phyloP scores from a whole-genome alignment of 306 rosid species.

The Crotalaria pallida region DNA sequence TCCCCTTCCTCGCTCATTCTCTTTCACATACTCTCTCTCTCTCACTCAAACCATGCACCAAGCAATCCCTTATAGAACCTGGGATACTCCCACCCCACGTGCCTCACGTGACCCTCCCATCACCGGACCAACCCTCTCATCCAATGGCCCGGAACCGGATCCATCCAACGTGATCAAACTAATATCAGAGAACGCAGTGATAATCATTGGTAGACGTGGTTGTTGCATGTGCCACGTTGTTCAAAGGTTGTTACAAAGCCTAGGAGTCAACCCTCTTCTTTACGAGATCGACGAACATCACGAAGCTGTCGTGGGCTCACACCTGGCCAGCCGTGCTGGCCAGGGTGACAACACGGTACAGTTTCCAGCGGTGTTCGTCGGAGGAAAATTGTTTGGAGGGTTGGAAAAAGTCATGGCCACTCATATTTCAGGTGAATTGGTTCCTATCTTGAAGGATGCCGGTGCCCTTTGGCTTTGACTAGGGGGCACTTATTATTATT shows the following conservation, averaged over 20 bases:
- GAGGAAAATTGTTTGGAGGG: constrained; percentile 86
- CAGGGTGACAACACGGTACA: constrained; percentile 15
- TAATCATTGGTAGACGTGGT: constrained; percentile 61
- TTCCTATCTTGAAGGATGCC: constrained; percentile 75
- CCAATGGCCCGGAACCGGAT: constrained; percentile 11
- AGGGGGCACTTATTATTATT: neutral
- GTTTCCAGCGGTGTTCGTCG: constrained; percentile 86
- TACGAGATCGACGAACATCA: constrained; percentile 57
- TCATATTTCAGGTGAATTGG: constrained; percentile 87
- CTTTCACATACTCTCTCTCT: constrained; percentile 8
- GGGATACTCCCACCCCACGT: constrained; percentile 14
- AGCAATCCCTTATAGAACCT: constrained; percentile 60
- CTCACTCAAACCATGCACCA: constrained; percentile 62
- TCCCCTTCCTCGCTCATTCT: neutral
- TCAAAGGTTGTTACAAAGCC: constrained; percentile 61
- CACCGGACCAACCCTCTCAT: neutral
- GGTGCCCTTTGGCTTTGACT: constrained; percentile 95
- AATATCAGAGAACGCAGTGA: constrained; percentile 67
- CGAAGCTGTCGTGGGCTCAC: constrained; percentile 35
- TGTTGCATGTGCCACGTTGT: constrained; percentile 94
- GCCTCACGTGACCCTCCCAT: constrained; percentile 8
- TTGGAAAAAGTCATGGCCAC: constrained; percentile 82
- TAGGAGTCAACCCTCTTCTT: constrained; percentile 75
- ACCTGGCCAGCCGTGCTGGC: constrained; percentile 14
- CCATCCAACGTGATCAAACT: constrained; percentile 10